Conservation (phyloP, 2,329 filamentous ascomycete genomes). For the Fusarium sp. region DNA sequence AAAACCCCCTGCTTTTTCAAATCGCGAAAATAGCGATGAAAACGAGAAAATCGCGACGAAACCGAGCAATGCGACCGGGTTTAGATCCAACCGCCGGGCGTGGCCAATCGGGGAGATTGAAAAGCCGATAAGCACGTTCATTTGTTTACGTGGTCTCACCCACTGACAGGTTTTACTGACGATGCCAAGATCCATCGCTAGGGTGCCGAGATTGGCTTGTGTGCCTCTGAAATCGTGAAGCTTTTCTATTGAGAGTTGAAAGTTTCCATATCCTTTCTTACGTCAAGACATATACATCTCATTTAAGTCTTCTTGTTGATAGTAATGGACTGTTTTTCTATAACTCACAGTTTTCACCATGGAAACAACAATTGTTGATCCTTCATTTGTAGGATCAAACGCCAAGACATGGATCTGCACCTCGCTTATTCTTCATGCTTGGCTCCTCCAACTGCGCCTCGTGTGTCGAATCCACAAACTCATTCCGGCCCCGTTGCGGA, state of each 20-base stretch:
- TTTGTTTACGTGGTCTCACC: not conserved
- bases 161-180: not conserved
- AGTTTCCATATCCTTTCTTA: fast-evolving
- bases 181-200: conserved; percentile 1
- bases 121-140: not conserved
- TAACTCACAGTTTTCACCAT: no score
- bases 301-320: no score
- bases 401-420: conserved; percentile 25
- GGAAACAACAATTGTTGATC: not conserved
- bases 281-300: not conserved
- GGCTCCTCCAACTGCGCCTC: conserved; percentile 25
- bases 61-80: not conserved
- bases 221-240: not conserved
- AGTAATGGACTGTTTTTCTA: no score
- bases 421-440: conserved; percentile 25
- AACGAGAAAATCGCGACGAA: conserved; percentile 1
- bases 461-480: conserved; percentile 8
- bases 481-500: conserved; percentile 18
- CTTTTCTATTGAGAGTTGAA: not conserved
- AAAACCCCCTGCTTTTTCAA: not conserved
- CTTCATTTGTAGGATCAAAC: conserved; percentile 6
- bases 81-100: not conserved
- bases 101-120: not conserved
- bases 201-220: not conserved
- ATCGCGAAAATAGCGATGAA: not conserved